phyloP scores from a whole-genome alignment of 1,284 basidiomycete species.

The Irpex sp. region DNA sequence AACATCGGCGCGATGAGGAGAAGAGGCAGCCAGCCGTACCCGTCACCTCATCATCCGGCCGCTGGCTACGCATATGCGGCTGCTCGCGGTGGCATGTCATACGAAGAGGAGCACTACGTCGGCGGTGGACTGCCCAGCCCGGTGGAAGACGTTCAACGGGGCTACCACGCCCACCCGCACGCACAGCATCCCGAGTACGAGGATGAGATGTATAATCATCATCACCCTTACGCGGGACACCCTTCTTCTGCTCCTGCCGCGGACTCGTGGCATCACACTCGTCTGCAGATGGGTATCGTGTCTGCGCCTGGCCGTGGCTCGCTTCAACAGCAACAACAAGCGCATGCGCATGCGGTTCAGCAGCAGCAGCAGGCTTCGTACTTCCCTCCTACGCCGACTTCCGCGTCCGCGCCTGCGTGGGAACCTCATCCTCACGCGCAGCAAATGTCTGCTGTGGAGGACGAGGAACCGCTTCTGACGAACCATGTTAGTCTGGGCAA shows the following conservation, averaged over 20 bases:
- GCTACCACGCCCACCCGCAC: neutral
- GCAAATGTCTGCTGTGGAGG: neutral
- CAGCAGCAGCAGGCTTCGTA: constrained; percentile 1
- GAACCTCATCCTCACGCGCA: neutral
- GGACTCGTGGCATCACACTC: neutral
- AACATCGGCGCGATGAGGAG: constrained; percentile 4
- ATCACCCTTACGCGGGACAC: neutral
- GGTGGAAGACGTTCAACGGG: constrained; percentile 1
- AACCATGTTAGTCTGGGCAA: constrained; percentile 25
- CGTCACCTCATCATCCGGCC: constrained; percentile 1
- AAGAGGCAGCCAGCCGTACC: constrained; percentile 12
- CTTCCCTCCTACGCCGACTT: neutral
- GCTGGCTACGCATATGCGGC: neutral
- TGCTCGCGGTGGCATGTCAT: neutral
- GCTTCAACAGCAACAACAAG: neutral
- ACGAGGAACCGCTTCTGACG: constrained; percentile 16
- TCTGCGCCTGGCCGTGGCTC: neutral
- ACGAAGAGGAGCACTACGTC: constrained; percentile 5
- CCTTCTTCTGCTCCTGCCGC: neutral
- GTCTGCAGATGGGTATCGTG: neutral
- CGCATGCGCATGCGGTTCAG: neutral
- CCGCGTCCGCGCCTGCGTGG: neutral
- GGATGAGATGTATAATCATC: neutral
- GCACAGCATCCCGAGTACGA: constrained; percentile 2
- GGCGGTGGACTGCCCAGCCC: constrained; percentile 3